Evolutionary conservation across 2,329 filamentous ascomycete species (phyloP), one percentile per base, ranked within the genome.

Genomic region (Amesomyces nigricolor): DNA sequence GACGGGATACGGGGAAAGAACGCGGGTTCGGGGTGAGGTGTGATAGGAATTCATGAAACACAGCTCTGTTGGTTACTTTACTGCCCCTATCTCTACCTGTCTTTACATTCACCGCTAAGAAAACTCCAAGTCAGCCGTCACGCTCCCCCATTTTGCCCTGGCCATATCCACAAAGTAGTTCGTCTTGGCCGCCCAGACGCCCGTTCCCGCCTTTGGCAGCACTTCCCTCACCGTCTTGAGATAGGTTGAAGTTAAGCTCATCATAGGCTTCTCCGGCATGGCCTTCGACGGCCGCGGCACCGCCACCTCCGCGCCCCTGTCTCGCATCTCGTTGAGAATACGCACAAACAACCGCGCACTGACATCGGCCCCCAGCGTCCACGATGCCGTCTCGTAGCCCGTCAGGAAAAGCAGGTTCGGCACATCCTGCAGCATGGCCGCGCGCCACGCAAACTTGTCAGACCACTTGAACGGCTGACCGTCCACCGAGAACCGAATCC

Each of bases 341-440:
- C 51, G 51, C 43, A 47, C 22, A n/a, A 53, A 47, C 35, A 53
- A 16, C n/a, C 43, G 35, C 22, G 51, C 35, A 32, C 51, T 53
- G 16, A 53, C 51, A 22, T 53, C 51, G 4, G 51, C 51, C 1
- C 51, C 51, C 5, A 53, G 44, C n/a, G 51, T 53, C 51, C 51
- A 53, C 35, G 51, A 53, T 3, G 52, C 52, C 37, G 52, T 49
- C 45, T 54, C 0, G 66, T 86, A 88, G 3, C 85, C 84, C 10
- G 83, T 71, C 13, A 82, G 73, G 62, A 82, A 75, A 19, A 77
- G 70, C 6, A 81, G 56, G 64, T 87, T 87, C 1, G 84, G 85
- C 2, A 87, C 68, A 46, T 79, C 79, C 59, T 85, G 74, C 1
- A 87, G 65, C 83, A 87, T 85, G 45, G 75, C 70, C 6, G 75